phyloP scores from a whole-genome alignment of 345 rosid genomes.

The Hibiscus tridactylites region DNA sequence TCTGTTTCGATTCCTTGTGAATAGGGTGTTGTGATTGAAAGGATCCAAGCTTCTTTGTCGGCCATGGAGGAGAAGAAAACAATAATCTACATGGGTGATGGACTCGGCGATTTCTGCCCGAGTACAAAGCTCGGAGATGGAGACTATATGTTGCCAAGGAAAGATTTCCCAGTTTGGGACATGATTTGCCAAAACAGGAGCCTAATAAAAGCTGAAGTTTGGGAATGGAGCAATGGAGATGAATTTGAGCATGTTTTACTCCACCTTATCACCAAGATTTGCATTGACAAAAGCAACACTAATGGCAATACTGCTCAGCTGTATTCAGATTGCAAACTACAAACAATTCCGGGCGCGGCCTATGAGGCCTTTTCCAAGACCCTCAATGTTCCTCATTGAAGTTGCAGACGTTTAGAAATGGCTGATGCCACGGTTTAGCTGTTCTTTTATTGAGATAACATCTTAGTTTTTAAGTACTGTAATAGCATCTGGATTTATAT shows the following conservation, averaged over 20 bases:
- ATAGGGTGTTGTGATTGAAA: conserved; percentile 59
- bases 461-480: too few species aligned
- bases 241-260: conserved; percentile 41
- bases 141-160: conserved; percentile 78
- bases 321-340: conserved; percentile 43
- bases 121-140: conserved; percentile 44
- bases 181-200: conserved; percentile 44
- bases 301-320: conserved; percentile 3
- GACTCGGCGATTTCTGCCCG: conserved; percentile 74
- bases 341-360: conserved; percentile 23
- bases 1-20: background rate
- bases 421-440: background rate
- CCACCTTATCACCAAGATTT: conserved; percentile 21
- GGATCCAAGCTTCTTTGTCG: conserved; percentile 44
- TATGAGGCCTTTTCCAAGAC: conserved; percentile 28
- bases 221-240: conserved; percentile 71
- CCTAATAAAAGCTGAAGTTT: conserved; percentile 49
- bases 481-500: too few species aligned
- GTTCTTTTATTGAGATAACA: background rate
- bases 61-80: conserved; percentile 26
- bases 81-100: conserved; percentile 75
- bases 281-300: conserved; percentile 10
- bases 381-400: conserved; percentile 33
- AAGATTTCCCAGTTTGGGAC: conserved; percentile 73
- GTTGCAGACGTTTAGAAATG: background rate